Conservation (phyloP, 2,329 filamentous ascomycete species). For the Hawksworthiomyces lignivorus region DNA sequence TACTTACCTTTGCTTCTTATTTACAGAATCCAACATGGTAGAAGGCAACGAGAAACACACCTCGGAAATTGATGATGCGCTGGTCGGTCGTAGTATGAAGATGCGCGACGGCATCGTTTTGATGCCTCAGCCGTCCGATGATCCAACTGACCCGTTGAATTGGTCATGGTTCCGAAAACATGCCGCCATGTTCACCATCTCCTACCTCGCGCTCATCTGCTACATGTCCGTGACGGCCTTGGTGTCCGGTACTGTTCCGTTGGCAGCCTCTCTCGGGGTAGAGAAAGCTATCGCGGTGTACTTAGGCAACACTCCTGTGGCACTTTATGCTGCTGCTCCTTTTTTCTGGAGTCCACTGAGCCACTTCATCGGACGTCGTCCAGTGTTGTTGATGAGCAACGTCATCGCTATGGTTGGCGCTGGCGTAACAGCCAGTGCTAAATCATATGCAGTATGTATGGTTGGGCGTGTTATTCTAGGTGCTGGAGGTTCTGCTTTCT, state of each 20-base stretch:
- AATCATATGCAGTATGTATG: constrained; percentile 2
- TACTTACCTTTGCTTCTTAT: constrained; percentile 1
- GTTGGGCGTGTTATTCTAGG: constrained; percentile 3
- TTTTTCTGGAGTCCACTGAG: constrained; percentile 5
- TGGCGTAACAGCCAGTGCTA: constrained; percentile 3
- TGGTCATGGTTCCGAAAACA: constrained; percentile 53
- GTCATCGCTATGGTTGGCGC: constrained; percentile 5
- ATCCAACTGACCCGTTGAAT: constrained; percentile 75
- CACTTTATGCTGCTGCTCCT: constrained; percentile 1
- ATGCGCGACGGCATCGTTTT: constrained; percentile 15
- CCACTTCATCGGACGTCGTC: constrained; percentile 4
- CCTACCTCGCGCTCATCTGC: constrained; percentile 4
- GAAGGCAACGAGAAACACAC: constrained; percentile 1
- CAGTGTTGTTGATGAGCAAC: constrained; percentile 4
- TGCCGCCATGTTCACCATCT: constrained; percentile 35
- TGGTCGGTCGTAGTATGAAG: neutral
- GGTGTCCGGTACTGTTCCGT: neutral
- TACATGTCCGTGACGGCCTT: constrained; percentile 4
- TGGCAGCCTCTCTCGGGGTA: neutral
- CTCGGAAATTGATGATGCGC: constrained; percentile 2
- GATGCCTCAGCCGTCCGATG: constrained; percentile 77
- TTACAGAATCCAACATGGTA: neutral
- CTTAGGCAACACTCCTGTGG: constrained; percentile 3
- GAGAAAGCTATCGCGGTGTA: constrained; percentile 1
- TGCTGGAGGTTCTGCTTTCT: constrained; percentile 1